A percentile compares a stretch with the other conserved stretches of the same genome.
phyloP scores from a whole-genome alignment of 768 basidiomycete genomes.

The Amanita rubescens region DNA sequence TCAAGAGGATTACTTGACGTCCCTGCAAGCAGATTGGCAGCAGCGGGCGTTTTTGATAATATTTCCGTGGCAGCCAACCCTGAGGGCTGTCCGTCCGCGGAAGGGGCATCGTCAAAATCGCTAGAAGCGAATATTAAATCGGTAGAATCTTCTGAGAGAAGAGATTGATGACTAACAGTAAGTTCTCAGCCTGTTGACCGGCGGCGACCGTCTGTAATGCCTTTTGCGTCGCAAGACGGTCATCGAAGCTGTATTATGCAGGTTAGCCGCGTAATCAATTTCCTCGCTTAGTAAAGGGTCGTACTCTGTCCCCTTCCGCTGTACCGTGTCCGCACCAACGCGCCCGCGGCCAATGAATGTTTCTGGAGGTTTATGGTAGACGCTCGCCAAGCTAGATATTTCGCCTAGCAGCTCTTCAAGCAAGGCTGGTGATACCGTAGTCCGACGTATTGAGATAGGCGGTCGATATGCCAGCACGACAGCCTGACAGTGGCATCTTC shows the following conservation, averaged over 20 bases:
- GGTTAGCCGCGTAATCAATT: background rate
- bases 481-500: slow-evolving; percentile 24
- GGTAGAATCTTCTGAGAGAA: background rate
- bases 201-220: slow-evolving; percentile 88
- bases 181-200: slow-evolving; percentile 90
- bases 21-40: slow-evolving; percentile 66
- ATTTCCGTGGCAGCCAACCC: slow-evolving; percentile 75
- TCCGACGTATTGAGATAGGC: slow-evolving; percentile 88
- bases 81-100: slow-evolving; percentile 56
- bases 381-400: slow-evolving; percentile 83
- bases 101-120: slow-evolving; percentile 78
- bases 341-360: slow-evolving; percentile 93
- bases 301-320: slow-evolving; percentile 54
- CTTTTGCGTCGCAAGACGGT: slow-evolving; percentile 66
- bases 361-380: slow-evolving; percentile 95
- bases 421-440: slow-evolving; percentile 79
- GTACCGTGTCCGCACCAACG: slow-evolving; percentile 74
- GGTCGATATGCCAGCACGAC: slow-evolving; percentile 91
- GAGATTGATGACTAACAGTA: slow-evolving; percentile 43
- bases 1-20: slow-evolving; percentile 87
- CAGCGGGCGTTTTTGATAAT: slow-evolving; percentile 63
- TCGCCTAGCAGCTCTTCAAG: slow-evolving; percentile 90
- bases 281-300: slow-evolving; percentile 18
- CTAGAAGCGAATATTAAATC: slow-evolving; percentile 15
- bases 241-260: slow-evolving; percentile 43